phyloP scores from a whole-genome alignment of 1,284 basidiomycete genomes.

The Cerrena zonata region DNA sequence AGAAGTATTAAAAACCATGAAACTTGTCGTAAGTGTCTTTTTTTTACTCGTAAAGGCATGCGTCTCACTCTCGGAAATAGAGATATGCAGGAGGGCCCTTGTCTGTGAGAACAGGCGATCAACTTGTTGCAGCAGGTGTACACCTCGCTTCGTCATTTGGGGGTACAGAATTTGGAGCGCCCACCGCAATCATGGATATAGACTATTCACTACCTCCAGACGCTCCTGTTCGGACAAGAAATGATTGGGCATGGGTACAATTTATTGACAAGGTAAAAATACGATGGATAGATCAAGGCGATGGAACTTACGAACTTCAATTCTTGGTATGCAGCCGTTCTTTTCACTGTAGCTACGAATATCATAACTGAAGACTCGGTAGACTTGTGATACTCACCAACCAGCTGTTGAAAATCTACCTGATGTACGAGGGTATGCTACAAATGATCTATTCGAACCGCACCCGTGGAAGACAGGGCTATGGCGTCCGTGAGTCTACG shows the following conservation, averaged over 20 bases:
- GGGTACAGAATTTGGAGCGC: constrained; percentile 13
- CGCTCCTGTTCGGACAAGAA: constrained; percentile 6
- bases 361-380: not conserved
- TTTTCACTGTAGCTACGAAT: not conserved
- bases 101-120: constrained; percentile 8
- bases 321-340: constrained; percentile 22
- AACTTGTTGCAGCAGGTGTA: constrained; percentile 10
- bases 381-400: constrained; percentile 16
- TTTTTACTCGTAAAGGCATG: not conserved
- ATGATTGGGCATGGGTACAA: constrained; percentile 27
- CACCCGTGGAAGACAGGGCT: constrained; percentile 13
- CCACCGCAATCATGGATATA: constrained; percentile 8
- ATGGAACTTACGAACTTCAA: constrained; percentile 27
- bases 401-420: constrained; percentile 22
- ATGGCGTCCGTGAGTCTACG: constrained; percentile 11
- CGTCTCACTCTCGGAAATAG: constrained; percentile 1
- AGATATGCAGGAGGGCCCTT: constrained; percentile 11
- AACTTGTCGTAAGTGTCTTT: constrained; percentile 9
- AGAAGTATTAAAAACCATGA: constrained; percentile 11
- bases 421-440: constrained; percentile 11
- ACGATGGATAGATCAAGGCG: constrained; percentile 26
- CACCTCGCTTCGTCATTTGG: constrained; percentile 10
- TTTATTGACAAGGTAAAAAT: constrained; percentile 17
- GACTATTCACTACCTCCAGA: constrained; percentile 6
- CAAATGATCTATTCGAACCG: constrained; percentile 10